Conservation (phyloP, 2,329 filamentous ascomycete genomes). For the Fusarium stilboides region DNA sequence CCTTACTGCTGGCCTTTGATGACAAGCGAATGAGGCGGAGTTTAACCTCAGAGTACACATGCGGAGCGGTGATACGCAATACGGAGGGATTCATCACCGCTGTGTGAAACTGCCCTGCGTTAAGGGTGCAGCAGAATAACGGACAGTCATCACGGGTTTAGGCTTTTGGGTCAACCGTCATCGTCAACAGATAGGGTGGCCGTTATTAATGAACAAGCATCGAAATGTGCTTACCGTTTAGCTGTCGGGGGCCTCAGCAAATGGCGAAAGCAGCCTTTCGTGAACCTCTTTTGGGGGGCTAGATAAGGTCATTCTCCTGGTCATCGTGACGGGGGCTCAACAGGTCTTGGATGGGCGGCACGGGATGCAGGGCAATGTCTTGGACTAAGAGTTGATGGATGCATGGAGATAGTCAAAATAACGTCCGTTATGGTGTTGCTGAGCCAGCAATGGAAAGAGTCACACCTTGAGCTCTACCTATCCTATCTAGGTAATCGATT, state of each 20-base stretch:
- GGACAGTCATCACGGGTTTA: conserved; percentile 17
- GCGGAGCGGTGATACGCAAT: conserved; percentile 31
- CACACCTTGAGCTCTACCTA: conserved; percentile 22
- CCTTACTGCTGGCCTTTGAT: conserved; percentile 11
- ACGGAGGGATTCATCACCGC: conserved; percentile 30
- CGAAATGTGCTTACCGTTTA: conserved; percentile 11
- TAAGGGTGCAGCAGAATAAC: conserved; percentile 21
- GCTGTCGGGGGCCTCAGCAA: conserved; percentile 32
- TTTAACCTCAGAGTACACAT: conserved; percentile 16
- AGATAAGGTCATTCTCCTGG: conserved; percentile 35
- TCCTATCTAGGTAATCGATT: conserved; percentile 28
- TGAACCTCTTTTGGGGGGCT: conserved; percentile 1
- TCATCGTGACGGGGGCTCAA: conserved; percentile 42
- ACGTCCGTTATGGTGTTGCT: conserved; percentile 7
- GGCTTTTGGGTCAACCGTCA: conserved; percentile 9
- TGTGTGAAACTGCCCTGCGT: conserved; percentile 15
- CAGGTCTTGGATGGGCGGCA: conserved; percentile 23
- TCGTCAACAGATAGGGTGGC: no score
- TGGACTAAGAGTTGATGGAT: conserved; percentile 26
- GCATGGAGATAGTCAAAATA: conserved; percentile 21
- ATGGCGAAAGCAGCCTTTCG: conserved; percentile 4
- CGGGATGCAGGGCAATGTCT: conserved; percentile 42
- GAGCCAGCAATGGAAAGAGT: conserved; percentile 30
- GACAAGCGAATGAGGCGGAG: conserved; percentile 40
- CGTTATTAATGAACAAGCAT: conserved; percentile 7